These are phyloP conservation scores for Magnusiomyces ingens DNA, from an alignment of 1,139 yeast species.

Conservation along the genomic window DNA sequence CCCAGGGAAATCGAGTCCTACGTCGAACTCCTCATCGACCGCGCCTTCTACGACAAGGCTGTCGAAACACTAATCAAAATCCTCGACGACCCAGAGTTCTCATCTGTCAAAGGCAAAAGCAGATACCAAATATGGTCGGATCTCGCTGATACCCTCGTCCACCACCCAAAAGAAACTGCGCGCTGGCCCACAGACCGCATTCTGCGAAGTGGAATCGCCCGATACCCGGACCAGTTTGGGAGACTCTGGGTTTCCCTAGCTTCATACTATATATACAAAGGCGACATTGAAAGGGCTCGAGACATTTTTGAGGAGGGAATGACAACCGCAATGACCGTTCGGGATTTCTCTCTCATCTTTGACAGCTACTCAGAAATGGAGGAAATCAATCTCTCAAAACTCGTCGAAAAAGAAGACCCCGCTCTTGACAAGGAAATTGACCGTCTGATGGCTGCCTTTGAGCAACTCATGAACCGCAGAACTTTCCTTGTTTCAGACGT, in stretches of 20 bases:
- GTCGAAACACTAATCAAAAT: conserved; percentile 30
- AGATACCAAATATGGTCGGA: conserved; percentile 42
- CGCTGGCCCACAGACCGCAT: conserved; percentile 32
- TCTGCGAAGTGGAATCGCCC: conserved; percentile 36
- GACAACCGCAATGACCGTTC: conserved; percentile 42
- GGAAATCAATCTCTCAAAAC: conserved; percentile 42
- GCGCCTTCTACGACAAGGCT: conserved; percentile 26
- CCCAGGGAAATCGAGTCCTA: conserved; percentile 34
- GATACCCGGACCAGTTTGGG: conserved; percentile 59
- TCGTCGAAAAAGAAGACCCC: conserved; percentile 33
- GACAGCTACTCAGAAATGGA: conserved; percentile 60
- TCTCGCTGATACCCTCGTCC: conserved; percentile 42
- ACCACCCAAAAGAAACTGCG: conserved; percentile 22
- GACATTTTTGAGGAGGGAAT: conserved; percentile 45
- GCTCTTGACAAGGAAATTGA: conserved; percentile 35
- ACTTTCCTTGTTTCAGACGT: conserved; percentile 59
- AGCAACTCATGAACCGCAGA: conserved; percentile 49
- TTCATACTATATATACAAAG: conserved; percentile 39
- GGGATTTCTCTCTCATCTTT: conserved; percentile 59
- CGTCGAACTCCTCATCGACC: conserved; percentile 25
- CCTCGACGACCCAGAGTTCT: conserved; percentile 30
- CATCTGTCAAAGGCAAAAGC: conserved; percentile 35
- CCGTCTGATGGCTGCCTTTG: conserved; percentile 46
- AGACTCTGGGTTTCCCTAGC: conserved; percentile 47
- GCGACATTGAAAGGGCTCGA: conserved; percentile 40